Evolutionary conservation across 2,329 filamentous ascomycete species (phyloP).

Genomic region (Penicillium sp.): DNA sequence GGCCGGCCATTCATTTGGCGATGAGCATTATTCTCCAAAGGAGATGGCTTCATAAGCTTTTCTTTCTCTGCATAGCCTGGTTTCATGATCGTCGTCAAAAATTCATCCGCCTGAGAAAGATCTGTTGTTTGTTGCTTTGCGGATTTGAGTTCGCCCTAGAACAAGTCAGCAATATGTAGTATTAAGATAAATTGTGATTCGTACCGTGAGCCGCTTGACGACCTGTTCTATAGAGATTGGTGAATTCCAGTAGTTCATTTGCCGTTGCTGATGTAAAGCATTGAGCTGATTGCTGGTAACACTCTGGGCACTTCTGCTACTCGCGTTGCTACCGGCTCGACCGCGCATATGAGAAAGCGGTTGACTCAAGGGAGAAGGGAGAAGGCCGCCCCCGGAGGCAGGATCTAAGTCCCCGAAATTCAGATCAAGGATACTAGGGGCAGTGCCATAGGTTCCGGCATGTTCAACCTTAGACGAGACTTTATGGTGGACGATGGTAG

Average conservation of each 20-base stretch:
- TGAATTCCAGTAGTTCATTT: slow-evolving; percentile 78
- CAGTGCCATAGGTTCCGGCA: slow-evolving; percentile 71
- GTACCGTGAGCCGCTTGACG: slow-evolving; percentile 78
- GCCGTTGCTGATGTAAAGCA: slow-evolving; percentile 67
- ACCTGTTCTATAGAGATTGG: slow-evolving; percentile 93
- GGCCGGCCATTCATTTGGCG: slow-evolving; percentile 47
- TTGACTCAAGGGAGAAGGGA: slow-evolving; percentile 66
- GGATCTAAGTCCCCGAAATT: slow-evolving; percentile 91
- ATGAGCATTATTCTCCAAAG: slow-evolving; percentile 44
- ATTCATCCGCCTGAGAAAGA: slow-evolving; percentile 75
- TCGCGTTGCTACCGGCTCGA: slow-evolving; percentile 66
- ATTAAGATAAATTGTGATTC: background rate
- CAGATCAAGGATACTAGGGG: slow-evolving; percentile 78
- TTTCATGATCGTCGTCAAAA: slow-evolving; percentile 72
- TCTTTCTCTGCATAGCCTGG: slow-evolving; percentile 62
- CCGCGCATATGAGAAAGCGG: slow-evolving; percentile 66
- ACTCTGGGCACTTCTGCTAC: slow-evolving; percentile 57
- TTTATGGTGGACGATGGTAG: slow-evolving; percentile 97
- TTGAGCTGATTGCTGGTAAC: slow-evolving; percentile 55
- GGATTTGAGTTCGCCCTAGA: slow-evolving; percentile 81
- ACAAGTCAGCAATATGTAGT: slow-evolving; percentile 26
- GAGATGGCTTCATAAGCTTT: slow-evolving; percentile 45
- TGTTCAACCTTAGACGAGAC: slow-evolving; percentile 96
- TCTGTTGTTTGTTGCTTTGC: slow-evolving; percentile 86
- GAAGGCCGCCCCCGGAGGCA: slow-evolving; percentile 66